A percentile compares a stretch with the other conserved stretches of the same genome.
These are phyloP conservation scores for Scutellaria baicalensis DNA, from an alignment of 257 asterid genomes.

Conservation along the genomic window DNA sequence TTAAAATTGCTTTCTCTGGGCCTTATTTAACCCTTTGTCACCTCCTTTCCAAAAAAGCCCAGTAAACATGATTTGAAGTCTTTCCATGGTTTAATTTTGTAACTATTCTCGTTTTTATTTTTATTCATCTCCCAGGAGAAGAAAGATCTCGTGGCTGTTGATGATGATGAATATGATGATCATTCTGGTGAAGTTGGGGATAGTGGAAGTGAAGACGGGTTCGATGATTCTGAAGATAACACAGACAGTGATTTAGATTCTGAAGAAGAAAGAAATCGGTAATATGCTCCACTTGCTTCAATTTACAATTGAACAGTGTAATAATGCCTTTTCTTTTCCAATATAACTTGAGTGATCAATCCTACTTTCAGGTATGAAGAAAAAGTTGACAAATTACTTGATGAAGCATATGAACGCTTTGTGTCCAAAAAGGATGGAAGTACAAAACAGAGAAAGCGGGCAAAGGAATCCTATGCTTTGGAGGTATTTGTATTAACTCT, in stretches of 20 bases:
- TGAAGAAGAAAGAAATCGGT: conserved; percentile 84
- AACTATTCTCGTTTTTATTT: not conserved
- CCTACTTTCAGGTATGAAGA: conserved; percentile 62
- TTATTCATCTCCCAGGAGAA: conserved; percentile 43
- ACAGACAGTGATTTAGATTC: conserved; percentile 69
- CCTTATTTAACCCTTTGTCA: not conserved
- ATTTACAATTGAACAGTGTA: conserved; percentile 2
- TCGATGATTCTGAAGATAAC: conserved; percentile 35
- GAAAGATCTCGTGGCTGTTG: conserved; percentile 79
- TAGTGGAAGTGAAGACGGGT: conserved; percentile 55
- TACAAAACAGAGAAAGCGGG: conserved; percentile 72
- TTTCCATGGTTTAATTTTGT: not conserved
- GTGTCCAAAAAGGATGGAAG: conserved; percentile 76
- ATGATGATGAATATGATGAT: conserved; percentile 56
- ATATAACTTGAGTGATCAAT: conserved; percentile 6
- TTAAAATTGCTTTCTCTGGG: not conserved
- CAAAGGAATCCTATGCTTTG: conserved; percentile 47
- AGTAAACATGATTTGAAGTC: not conserved
- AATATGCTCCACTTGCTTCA: conserved; percentile 8
- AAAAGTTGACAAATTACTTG: conserved; percentile 57
- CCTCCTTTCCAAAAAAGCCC: not conserved
- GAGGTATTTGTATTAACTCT: conserved; percentile 42
- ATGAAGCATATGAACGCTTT: conserved; percentile 71
- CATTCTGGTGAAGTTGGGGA: conserved; percentile 44
- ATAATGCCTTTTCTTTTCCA: not conserved